A percentile compares a stretch with the other conserved stretches of the same genome.
These are phyloP conservation scores for Phytophthora cactorum DNA, from an alignment of 352 stramenopile genomes.

Conservation along the genomic window DNA sequence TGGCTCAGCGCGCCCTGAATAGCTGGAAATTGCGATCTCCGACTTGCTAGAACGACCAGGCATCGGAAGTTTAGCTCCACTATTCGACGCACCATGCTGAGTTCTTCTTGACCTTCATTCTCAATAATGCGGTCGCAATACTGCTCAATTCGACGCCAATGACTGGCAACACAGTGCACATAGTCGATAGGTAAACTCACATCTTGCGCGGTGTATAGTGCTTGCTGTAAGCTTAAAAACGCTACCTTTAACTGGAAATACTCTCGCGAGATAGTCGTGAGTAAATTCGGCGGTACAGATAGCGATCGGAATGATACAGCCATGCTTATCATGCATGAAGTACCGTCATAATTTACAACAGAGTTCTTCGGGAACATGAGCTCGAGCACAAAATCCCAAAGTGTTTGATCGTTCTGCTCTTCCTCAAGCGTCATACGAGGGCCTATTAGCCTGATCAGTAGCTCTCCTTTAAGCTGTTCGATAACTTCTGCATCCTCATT, in stretches of 20 bases:
- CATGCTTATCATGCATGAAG: slow-evolving; percentile 14
- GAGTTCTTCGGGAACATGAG: slow-evolving; percentile 27
- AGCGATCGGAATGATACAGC: slow-evolving; percentile 27
- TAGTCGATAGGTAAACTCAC: slow-evolving; percentile 27
- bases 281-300: slow-evolving; percentile 3
- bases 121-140: slow-evolving; percentile 35
- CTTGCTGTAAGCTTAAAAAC: slow-evolving; percentile 37
- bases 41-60: slow-evolving; percentile 43
- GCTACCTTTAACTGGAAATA: slow-evolving; percentile 32
- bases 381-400: slow-evolving; percentile 48
- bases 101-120: slow-evolving; percentile 25
- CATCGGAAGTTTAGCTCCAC: slow-evolving; percentile 48
- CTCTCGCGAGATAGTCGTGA: slow-evolving; percentile 12
- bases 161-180: slow-evolving; percentile 32
- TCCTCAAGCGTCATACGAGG: slow-evolving; percentile 34
- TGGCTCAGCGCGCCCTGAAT: slow-evolving; percentile 43
- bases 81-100: slow-evolving; percentile 18
- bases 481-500: slow-evolving; percentile 52
- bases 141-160: slow-evolving; percentile 35
- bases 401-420: slow-evolving; percentile 37
- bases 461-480: slow-evolving; percentile 64
- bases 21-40: slow-evolving; percentile 26
- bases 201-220: slow-evolving; percentile 39
- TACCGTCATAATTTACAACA: slow-evolving; percentile 5
- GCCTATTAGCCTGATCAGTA: slow-evolving; percentile 53